Evolutionary conservation across 345 rosid species (phyloP), one percentile per base, ranked within the genome.

Genomic region (Mercurialis annua): DNA sequence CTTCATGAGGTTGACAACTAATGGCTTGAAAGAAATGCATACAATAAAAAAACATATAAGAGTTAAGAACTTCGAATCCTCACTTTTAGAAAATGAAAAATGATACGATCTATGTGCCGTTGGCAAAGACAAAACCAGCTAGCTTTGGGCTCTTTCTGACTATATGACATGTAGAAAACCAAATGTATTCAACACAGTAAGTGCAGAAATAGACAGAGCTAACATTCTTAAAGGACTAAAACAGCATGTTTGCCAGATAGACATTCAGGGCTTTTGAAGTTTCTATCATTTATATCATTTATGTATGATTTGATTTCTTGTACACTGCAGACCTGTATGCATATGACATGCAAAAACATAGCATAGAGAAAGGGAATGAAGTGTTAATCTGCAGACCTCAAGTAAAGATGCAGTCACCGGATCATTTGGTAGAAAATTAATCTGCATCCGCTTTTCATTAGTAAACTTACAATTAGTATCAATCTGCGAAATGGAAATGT

Each of bases 391-490:
- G 15, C 65, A 62, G 30, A 88, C 97, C 97, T 88, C 83, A 29
- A 87, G 85, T 68, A 87, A 82, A 61, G 83, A 81, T 36, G 81
- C 74, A 16, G 90, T 84, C 31, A 92, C 88, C 44, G 80, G 83
- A 71, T 87, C 90, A 71, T 84, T 94, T 23, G 93, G 98, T 64
- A 82, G 84, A 79, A 85, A 89, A 71, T 74, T 71, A 62, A 83
- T 58, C 0, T 77, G 81, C 31, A 73, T 69, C 33, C 99, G 96
- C 73, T 64, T 84, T 75, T 73, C 77, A 80, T 87, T 89, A 11
- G 83, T 84, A 73, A 81, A 87, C 71, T 76, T 74, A 17, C 81
- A 73, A 81, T 86, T 89, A 31, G 88, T 84, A 54, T 86, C 94
- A 75, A 91, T 77, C 95, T 93, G 84, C 4, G 44, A 71, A 46